Conservation (phyloP, 2,329 filamentous ascomycete species). For the Coleophoma eucalyptorum region DNA sequence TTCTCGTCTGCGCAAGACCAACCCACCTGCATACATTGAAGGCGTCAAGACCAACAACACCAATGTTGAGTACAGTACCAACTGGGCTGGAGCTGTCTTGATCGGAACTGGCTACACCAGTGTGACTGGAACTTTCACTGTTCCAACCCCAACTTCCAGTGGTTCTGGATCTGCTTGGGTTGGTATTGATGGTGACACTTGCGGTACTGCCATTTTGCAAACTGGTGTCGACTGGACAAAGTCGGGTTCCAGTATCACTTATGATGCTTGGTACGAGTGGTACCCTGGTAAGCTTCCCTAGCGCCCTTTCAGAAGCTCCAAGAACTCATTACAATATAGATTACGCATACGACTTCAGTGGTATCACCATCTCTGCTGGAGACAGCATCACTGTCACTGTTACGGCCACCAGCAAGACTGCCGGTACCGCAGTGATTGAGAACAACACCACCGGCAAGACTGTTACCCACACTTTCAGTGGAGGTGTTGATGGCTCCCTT, state of each 20-base stretch:
- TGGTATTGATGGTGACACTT: constrained; percentile 56
- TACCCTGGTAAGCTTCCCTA: constrained; percentile 31
- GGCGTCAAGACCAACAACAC: constrained; percentile 26
- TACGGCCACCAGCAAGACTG: constrained; percentile 30
- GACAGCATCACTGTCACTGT: constrained; percentile 36
- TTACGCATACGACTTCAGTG: constrained; percentile 45
- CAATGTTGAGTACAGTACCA: constrained; percentile 46
- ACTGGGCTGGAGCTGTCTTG: constrained; percentile 58
- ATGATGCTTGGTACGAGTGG: constrained; percentile 57
- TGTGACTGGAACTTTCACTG: constrained; percentile 50
- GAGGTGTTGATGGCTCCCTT: constrained; percentile 28
- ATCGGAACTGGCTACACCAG: constrained; percentile 43
- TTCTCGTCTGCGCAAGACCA: constrained; percentile 13
- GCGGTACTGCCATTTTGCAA: constrained; percentile 47
- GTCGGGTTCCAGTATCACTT: constrained; percentile 33
- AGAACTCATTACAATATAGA: constrained; percentile 20
- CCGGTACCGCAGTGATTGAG: constrained; percentile 37
- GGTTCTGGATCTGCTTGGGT: constrained; percentile 54
- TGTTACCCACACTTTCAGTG: constrained; percentile 36
- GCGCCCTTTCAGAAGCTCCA: too few species aligned
- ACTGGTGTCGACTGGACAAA: constrained; percentile 53
- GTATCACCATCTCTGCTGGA: constrained; percentile 37
- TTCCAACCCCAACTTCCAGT: constrained; percentile 42
- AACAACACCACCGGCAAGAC: constrained; percentile 39
- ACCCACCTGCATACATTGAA: constrained; percentile 25